Conservation (phyloP, 129 eudicot species). For the Oenanthe sinensis region DNA sequence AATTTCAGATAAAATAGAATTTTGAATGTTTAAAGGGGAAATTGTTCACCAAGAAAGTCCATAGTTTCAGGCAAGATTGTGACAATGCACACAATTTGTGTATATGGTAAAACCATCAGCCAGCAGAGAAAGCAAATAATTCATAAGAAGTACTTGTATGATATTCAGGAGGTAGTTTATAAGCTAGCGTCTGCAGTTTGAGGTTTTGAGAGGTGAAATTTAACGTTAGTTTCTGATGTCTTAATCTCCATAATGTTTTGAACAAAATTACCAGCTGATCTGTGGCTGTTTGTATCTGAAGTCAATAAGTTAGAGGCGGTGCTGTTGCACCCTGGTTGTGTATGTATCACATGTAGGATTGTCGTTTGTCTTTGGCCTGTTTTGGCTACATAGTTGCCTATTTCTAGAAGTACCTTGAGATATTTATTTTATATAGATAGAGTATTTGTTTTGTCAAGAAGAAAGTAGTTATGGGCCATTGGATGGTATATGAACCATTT, state of each 20-base stretch:
- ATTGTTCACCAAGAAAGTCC: neutral
- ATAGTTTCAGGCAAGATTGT: neutral
- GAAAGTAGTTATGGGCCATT: neutral
- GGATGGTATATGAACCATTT: neutral
- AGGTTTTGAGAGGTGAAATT: neutral
- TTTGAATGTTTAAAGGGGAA: neutral
- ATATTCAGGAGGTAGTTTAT: neutral
- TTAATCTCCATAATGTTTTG: neutral
- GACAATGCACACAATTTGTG: neutral
- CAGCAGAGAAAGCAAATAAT: neutral
- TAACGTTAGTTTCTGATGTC: neutral
- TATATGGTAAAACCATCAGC: neutral
- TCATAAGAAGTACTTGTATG: neutral
- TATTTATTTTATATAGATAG: neutral
- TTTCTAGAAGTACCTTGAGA: neutral
- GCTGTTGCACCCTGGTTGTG: conserved; percentile 2
- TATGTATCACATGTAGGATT: neutral
- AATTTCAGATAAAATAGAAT: neutral
- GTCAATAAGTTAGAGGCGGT: neutral
- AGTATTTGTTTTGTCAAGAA: neutral
- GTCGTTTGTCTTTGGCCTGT: neutral
- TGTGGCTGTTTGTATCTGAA: neutral
- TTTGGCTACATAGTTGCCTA: neutral
- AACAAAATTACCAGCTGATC: neutral
- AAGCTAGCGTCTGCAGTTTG: neutral